phyloP scores from a whole-genome alignment of 352 stramenopile species.

The Phytophthora litchii region DNA sequence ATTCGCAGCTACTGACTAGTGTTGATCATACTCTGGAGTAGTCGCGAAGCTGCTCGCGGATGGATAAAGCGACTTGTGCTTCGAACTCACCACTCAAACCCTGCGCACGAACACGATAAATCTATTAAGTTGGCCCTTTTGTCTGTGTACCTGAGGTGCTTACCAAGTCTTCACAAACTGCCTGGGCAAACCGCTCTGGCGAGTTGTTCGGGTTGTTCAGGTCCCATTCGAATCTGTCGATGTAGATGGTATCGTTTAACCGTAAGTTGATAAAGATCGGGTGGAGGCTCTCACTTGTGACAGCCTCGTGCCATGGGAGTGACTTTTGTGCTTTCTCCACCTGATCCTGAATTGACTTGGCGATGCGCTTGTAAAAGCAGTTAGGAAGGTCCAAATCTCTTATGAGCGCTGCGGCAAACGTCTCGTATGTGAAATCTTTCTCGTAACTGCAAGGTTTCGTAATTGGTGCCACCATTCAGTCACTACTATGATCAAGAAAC shows the following conservation, averaged over 20 bases:
- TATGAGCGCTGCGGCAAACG: slow-evolving; percentile 69
- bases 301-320: slow-evolving; percentile 61
- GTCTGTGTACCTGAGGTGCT: slow-evolving; percentile 1
- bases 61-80: slow-evolving; percentile 75
- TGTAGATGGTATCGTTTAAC: slow-evolving; percentile 81
- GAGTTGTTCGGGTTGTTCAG: slow-evolving; percentile 69
- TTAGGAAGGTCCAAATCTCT: slow-evolving; percentile 76
- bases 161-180: slow-evolving; percentile 77
- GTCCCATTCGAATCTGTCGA: slow-evolving; percentile 87
- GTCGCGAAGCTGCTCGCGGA: slow-evolving; percentile 78
- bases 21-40: slow-evolving; percentile 60
- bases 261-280: slow-evolving; percentile 85
- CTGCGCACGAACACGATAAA: slow-evolving; percentile 26
- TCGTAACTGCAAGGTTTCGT: slow-evolving; percentile 48
- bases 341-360: slow-evolving; percentile 66
- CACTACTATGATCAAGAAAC: neutral
- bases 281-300: slow-evolving; percentile 64
- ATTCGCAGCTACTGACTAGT: neutral
- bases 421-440: slow-evolving; percentile 78
- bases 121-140: slow-evolving; percentile 4
- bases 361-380: slow-evolving; percentile 74
- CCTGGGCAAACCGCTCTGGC: slow-evolving; percentile 68
- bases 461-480: slow-evolving; percentile 1
- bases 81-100: slow-evolving; percentile 82
- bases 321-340: slow-evolving; percentile 66